Conservation (phyloP, 176 grass and related monocot species). For the Poa pratensis region DNA sequence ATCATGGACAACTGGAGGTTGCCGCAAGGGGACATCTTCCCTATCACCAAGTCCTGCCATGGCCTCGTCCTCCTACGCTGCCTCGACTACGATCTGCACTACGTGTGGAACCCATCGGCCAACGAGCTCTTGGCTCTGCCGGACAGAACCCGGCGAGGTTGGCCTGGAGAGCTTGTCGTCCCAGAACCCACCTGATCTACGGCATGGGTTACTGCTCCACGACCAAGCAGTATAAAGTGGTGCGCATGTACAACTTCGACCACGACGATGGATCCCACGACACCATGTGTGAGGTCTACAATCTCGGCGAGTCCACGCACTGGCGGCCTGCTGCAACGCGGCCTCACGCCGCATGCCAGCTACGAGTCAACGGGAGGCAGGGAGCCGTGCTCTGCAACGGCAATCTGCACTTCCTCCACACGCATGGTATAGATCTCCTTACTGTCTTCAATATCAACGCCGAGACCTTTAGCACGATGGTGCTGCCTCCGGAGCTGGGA, state of each 20-base stretch:
- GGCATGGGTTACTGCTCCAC: background rate
- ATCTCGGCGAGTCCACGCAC: background rate
- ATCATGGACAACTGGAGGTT: conserved; percentile 6
- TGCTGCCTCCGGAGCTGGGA: background rate
- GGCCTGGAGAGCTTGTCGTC: background rate
- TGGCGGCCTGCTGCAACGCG: background rate
- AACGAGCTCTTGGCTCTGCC: background rate
- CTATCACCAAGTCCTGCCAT: conserved; percentile 20
- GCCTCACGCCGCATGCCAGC: background rate
- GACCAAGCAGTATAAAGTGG: background rate
- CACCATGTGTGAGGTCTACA: conserved; percentile 11
- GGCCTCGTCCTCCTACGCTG: background rate
- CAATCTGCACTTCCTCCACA: conserved; percentile 13
- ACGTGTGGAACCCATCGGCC: conserved; percentile 4
- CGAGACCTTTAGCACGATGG: background rate
- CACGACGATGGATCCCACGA: background rate
- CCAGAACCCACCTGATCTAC: background rate
- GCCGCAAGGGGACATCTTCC: background rate
- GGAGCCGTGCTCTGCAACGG: conserved; percentile 8
- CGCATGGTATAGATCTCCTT: background rate
- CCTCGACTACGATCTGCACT: background rate
- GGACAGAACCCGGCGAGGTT: background rate
- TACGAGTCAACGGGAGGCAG: conserved; percentile 2
- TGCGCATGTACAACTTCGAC: background rate
- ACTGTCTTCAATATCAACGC: background rate